Evolutionary conservation across 2,329 filamentous ascomycete genomes (phyloP), one percentile per base, ranked within the genome.

Genomic region (Fusarium udum): DNA sequence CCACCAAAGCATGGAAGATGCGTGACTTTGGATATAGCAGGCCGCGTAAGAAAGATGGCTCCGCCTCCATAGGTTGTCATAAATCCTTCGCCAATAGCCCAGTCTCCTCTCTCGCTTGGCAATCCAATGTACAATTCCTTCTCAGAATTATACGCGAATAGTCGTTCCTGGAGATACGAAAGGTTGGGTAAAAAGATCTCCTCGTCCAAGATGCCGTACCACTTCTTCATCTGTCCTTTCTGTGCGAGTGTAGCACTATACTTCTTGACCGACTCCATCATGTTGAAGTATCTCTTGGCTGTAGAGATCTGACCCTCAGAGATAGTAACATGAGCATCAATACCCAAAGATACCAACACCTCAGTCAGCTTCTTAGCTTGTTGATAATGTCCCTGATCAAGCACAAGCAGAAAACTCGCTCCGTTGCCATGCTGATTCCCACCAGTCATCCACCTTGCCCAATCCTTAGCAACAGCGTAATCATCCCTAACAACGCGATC

Each of bases 361-460:
- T 64, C 61, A n/a, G 75, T 75, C 3, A 84, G 69, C 20, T 79
- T 74, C 34, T 76, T 67, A 0, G 81, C 75, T 61, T 87, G 80
- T 6, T 75, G 66, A 18, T 75, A 69, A 10, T 77, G 77, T 3
- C 83, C 83, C 39, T 80, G 80, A 52, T 86, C 82, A 42, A 87
- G 79, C 22, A 82, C 78, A 39, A 87, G 77, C 22, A 86, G 72
- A 18, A 86, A 72, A 10, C 78, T 81, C 7, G 84, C 85, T 16
- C 85, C 85, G 67, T 86, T 86, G 6, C 82, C 82, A 18, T 75
- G 72, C 6, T 81, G 79, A 14, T 79, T 78, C 7, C 83, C 83
- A 49, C 84, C 79, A 1, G 85, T 85, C 62, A 87, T 80, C 84
- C 84, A 87, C 7, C 84, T 80, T 42, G 82, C 78, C 85, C 85